phyloP scores from a whole-genome alignment of 225 moss, liverwort and hornwort genomes.

The Thuidium tamariscinum region DNA sequence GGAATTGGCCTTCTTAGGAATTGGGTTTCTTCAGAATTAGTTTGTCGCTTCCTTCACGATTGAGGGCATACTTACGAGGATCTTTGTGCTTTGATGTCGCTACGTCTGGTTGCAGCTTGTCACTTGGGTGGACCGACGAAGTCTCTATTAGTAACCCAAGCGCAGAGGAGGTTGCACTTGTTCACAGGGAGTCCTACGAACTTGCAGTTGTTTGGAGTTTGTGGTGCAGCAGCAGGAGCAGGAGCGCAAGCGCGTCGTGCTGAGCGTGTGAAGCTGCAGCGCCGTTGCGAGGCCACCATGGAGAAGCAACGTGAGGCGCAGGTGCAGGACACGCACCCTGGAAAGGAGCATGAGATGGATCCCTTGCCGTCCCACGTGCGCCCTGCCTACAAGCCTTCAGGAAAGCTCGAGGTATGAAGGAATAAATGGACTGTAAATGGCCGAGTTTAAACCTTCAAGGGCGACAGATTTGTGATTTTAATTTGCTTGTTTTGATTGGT shows the following conservation, averaged over 20 bases:
- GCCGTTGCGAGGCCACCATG: slow-evolving; percentile 2
- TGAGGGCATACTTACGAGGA: background rate
- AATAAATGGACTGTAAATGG: background rate
- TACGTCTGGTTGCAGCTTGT: background rate
- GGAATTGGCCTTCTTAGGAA: background rate
- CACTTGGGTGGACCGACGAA: background rate
- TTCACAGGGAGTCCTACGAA: background rate
- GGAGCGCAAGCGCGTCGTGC: background rate
- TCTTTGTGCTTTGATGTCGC: background rate
- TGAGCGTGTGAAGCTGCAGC: background rate
- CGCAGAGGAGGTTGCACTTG: background rate
- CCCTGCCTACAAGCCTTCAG: slow-evolving; percentile 23
- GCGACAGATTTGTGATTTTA: background rate
- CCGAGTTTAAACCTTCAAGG: background rate
- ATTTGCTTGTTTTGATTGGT: background rate
- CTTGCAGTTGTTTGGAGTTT: background rate
- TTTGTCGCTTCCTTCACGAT: background rate
- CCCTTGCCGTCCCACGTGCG: slow-evolving; percentile 23
- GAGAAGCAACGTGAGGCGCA: slow-evolving; percentile 34
- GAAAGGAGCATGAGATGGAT: slow-evolving; percentile 55
- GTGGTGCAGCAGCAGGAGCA: background rate
- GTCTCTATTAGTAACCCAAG: background rate
- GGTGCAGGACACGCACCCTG: slow-evolving; percentile 56
- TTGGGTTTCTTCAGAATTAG: background rate
- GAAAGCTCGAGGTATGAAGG: slow-evolving; percentile 54